Percentiles rank a stretch among this genome's conserved stretches.
These are phyloP conservation scores for Sistotremastrum niveocremeum DNA, from an alignment of 768 basidiomycete genomes.

Conservation along the genomic window DNA sequence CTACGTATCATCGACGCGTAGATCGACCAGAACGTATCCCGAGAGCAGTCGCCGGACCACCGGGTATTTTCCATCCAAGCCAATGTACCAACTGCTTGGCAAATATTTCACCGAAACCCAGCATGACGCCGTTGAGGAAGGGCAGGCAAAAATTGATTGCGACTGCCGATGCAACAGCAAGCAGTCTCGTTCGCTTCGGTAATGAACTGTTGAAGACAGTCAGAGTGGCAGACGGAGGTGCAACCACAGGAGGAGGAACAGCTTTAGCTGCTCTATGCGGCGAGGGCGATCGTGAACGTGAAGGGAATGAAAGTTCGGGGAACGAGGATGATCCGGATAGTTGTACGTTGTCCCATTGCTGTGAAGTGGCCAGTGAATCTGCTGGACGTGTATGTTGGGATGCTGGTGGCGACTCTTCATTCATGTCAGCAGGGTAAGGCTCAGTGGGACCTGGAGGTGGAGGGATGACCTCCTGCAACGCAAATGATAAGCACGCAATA, in stretches of 20 bases:
- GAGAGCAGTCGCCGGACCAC: slow-evolving; percentile 5
- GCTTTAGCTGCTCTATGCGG: neutral
- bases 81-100: slow-evolving; percentile 25
- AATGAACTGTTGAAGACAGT: slow-evolving; percentile 60
- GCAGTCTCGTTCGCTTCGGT: slow-evolving; percentile 50
- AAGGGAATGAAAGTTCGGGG: slow-evolving; percentile 5
- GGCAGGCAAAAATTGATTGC: slow-evolving; percentile 79
- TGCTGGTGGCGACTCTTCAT: slow-evolving; percentile 5
- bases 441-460: slow-evolving; percentile 12
- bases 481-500: neutral
- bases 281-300: slow-evolving; percentile 1
- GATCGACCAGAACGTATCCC: slow-evolving; percentile 5
- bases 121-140: slow-evolving; percentile 90
- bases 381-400: slow-evolving; percentile 12
- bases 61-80: slow-evolving; percentile 14
- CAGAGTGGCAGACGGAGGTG: slow-evolving; percentile 40
- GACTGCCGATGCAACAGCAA: slow-evolving; percentile 57
- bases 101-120: slow-evolving; percentile 92
- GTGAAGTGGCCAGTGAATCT: slow-evolving; percentile 4
- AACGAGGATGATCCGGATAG: slow-evolving; percentile 1
- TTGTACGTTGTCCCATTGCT: neutral
- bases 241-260: neutral
- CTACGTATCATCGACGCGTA: no score
- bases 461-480: slow-evolving; percentile 15
- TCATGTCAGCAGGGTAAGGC: neutral